Conservation (phyloP, 202 grass and related monocot species). For the Musa balbisiana region DNA sequence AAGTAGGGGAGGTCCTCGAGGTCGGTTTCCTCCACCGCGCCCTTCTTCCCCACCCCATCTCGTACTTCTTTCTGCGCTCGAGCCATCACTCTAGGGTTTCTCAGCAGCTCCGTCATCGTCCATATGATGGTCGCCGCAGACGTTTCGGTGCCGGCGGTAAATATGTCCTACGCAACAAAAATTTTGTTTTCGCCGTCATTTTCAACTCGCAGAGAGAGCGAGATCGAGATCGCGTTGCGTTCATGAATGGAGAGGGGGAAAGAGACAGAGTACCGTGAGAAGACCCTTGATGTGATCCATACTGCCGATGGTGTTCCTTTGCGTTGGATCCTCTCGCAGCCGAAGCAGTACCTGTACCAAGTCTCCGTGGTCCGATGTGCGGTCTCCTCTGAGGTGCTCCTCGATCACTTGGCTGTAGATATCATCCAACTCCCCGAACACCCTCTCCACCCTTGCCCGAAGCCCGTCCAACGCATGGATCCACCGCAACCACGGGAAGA, state of each 20-base stretch:
- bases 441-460: conserved; percentile 37
- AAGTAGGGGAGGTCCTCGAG: conserved; percentile 40
- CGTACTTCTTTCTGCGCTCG: conserved; percentile 50
- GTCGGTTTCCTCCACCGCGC: conserved; percentile 40
- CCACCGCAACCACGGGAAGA: conserved; percentile 58
- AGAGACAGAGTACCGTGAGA: conserved; percentile 28
- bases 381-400: conserved; percentile 20
- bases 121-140: conserved; percentile 42
- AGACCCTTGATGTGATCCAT: conserved; percentile 51
- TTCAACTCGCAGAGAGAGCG: too few relatives aligned
- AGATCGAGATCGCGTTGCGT: too few relatives aligned
- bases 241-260: too few relatives aligned
- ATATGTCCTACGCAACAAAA: conserved; percentile 42
- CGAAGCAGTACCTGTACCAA: conserved; percentile 67
- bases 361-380: conserved; percentile 13
- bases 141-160: conserved; percentile 56
- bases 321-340: conserved; percentile 47
- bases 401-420: conserved; percentile 54
- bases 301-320: conserved; percentile 38
- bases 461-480: conserved; percentile 41
- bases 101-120: conserved; percentile 57
- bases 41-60: conserved; percentile 6
- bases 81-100: conserved; percentile 38
- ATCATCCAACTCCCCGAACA: conserved; percentile 51
- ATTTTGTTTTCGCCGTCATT: too few relatives aligned